Base-by-base conservation (phyloP, 2,329 filamentous ascomycete genomes). In the Sporothrix sp. region DNA sequence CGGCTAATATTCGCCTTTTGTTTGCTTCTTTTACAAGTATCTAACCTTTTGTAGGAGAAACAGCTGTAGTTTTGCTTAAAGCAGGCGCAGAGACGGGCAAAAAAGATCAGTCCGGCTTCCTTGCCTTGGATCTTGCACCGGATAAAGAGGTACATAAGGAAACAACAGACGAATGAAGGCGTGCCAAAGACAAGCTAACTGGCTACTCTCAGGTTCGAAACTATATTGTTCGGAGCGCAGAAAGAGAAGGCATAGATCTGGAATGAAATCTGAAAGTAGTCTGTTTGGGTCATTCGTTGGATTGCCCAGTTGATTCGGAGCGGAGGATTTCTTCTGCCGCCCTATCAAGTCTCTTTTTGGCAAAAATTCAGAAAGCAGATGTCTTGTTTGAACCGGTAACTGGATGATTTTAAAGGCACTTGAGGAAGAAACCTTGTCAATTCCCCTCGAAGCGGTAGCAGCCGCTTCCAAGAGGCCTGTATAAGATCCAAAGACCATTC, bases 81-180 rank as follows among this genome's bases (percentile, higher is more conserved):
- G 83, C 84, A 3, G 93, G 93, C 0, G 90, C 90, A 0, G 89
- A 95, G 62, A 76, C 76, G 11, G 83, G 85, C 56, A 89, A 88
- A 69, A 83, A 78, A 66, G 88, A 91, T 61, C 65, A 59, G 4
- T 82, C 87, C 54, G 90, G 85, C 1, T 73, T 71, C 56, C 61
- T 88, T 50, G 80, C 93, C 7, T 74, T 97, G 52, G 84, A 95
- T 56, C 69, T 95, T 51, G 88, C 87, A 10, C 93, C 93, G 1
- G 90, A 96, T 68, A 78, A 75, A 51, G 91, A 91, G 71, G 87
- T 90, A 66, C n/a, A 56, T 73, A 28, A 28, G 25, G 25, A 5
- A 28, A 10, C 25, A 10, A 28, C 25, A 5, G 6, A 5, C 10
- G 6, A 28, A 28, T 28, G 25, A 28, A 28, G 25, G 5, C 5